phyloP scores from a whole-genome alignment of 148 eudicot species.

The Diospyros lotus region DNA sequence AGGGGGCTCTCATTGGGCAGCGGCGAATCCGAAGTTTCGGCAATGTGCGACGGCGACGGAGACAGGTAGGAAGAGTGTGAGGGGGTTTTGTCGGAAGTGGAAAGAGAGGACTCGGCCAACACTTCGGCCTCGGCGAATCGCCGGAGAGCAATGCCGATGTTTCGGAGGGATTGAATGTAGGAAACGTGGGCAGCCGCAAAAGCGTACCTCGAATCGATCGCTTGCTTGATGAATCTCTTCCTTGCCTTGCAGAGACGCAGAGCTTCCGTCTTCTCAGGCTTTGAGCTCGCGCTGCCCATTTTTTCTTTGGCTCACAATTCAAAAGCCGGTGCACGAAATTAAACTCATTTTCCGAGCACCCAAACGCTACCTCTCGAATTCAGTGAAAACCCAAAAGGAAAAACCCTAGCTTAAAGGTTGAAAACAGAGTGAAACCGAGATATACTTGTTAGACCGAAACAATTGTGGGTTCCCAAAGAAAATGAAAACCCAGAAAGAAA shows the following conservation, averaged over 20 bases:
- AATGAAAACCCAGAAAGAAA: conserved; percentile 1
- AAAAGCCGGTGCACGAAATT: conserved; percentile 5
- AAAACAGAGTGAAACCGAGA: conserved; percentile 3
- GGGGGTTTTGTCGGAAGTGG: conserved; percentile 52
- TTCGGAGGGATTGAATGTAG: conserved; percentile 58
- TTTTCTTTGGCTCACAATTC: neutral
- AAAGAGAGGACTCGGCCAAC: conserved; percentile 41
- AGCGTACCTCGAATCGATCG: conserved; percentile 70
- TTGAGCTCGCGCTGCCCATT: conserved; percentile 66
- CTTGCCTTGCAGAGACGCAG: conserved; percentile 70
- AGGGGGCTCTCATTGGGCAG: conserved; percentile 39
- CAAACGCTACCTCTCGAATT: neutral
- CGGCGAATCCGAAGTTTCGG: conserved; percentile 39
- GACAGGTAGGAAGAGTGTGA: conserved; percentile 71
- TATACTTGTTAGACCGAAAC: neutral
- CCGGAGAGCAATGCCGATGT: conserved; percentile 65
- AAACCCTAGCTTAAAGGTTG: conserved; percentile 6
- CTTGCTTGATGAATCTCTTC: conserved; percentile 62
- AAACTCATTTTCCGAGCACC: conserved; percentile 3
- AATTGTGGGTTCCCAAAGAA: neutral
- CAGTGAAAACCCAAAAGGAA: neutral
- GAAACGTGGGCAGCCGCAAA: conserved; percentile 87
- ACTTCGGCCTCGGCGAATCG: conserved; percentile 78
- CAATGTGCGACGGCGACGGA: conserved; percentile 47
- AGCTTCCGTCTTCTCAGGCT: conserved; percentile 57